A percentile compares a stretch with the other conserved stretches of the same genome.
These are phyloP conservation scores for Colletotrichum magnum DNA, from an alignment of 2,329 filamentous ascomycete genomes.

Conservation along the genomic window DNA sequence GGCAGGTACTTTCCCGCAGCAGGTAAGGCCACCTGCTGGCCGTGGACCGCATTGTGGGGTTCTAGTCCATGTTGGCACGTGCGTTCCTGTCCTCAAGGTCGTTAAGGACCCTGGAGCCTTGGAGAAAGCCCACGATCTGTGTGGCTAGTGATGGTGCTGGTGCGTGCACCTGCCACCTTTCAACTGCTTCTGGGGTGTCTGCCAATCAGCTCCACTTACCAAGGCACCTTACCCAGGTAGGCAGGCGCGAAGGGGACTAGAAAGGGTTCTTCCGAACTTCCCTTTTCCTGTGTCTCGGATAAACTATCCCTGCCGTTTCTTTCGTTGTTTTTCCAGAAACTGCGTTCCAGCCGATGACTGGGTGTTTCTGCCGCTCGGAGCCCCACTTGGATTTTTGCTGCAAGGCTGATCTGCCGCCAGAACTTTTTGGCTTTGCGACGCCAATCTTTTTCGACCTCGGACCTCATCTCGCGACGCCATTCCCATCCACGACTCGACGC, in stretches of 20 bases:
- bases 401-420: conserved; percentile 37
- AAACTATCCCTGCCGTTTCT: not conserved
- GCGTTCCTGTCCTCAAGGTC: conserved; percentile 3
- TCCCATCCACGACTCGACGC: conserved; percentile 5
- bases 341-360: conserved; percentile 1
- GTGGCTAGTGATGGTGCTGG: conserved; percentile 7
- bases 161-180: conserved; percentile 28
- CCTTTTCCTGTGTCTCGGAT: conserved; percentile 16
- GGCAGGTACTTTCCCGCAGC: conserved; percentile 34
- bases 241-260: no score
- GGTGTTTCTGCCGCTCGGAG: conserved; percentile 22
- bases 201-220: not conserved
- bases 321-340: conserved; percentile 32
- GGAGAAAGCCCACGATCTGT: conserved; percentile 11
- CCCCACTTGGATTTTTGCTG: conserved; percentile 38
- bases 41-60: conserved; percentile 36
- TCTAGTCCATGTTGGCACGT: conserved; percentile 31
- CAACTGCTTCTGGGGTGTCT: not conserved
- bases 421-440: conserved; percentile 40
- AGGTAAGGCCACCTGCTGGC: conserved; percentile 36
- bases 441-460: conserved; percentile 26
- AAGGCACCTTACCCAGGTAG: no score
- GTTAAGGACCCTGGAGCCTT: conserved; percentile 34
- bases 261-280: not conserved
- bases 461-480: conserved; percentile 15